phyloP scores from a whole-genome alignment of 805 yeast species.

The Dipodascopsis uninucleata region DNA sequence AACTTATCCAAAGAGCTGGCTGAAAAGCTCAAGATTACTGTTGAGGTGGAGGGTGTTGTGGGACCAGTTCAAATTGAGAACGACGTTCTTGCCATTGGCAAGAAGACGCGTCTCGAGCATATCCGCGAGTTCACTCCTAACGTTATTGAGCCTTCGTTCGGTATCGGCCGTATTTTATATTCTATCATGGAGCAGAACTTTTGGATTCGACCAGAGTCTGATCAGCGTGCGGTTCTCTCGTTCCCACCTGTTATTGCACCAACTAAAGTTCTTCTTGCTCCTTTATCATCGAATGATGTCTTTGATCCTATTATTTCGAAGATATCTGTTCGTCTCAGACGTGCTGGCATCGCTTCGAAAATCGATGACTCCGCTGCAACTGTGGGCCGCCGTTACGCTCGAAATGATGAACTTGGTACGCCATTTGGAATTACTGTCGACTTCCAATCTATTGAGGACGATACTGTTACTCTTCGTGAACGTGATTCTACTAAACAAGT shows the following conservation, averaged over 20 bases:
- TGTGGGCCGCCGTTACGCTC: slow-evolving; percentile 95
- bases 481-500: slow-evolving; percentile 96
- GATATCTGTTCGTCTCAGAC: slow-evolving; percentile 68
- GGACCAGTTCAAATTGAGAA: slow-evolving; percentile 67
- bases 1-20: slow-evolving; percentile 66
- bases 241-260: slow-evolving; percentile 97
- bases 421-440: slow-evolving; percentile 98
- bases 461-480: slow-evolving; percentile 90
- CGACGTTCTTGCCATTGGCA: slow-evolving; percentile 68
- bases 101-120: slow-evolving; percentile 79
- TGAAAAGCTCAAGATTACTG: slow-evolving; percentile 58
- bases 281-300: slow-evolving; percentile 79
- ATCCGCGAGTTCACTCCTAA: slow-evolving; percentile 93
- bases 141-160: slow-evolving; percentile 98
- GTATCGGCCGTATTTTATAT: slow-evolving; percentile 96
- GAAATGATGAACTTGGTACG: slow-evolving; percentile 98
- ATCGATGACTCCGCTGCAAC: slow-evolving; percentile 96
- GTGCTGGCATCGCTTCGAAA: slow-evolving; percentile 85
- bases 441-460: slow-evolving; percentile 84
- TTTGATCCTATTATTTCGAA: slow-evolving; percentile 70
- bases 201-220: slow-evolving; percentile 92
- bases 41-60: slow-evolving; percentile 59
- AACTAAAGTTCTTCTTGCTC: slow-evolving; percentile 92
- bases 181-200: slow-evolving; percentile 88
- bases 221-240: slow-evolving; percentile 83